Base-by-base conservation (phyloP, 768 basidiomycete genomes). In the Russula griseocarnosa region DNA sequence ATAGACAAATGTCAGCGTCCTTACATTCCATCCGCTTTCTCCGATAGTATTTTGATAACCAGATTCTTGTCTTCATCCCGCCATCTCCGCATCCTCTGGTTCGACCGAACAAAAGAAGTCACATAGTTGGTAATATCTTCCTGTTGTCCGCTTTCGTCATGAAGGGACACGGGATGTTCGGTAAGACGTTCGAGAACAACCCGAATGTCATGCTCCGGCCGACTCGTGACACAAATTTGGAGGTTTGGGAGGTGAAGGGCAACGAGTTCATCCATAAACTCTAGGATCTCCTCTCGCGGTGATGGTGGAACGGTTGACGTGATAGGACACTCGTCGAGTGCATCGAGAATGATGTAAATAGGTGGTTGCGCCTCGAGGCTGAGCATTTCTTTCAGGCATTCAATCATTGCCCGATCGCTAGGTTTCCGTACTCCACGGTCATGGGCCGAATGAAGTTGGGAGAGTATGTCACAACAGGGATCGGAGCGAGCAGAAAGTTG, bases 161-260 rank as follows among this genome's bases (percentile, higher is more conserved):
- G 55, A 28, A 55, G 55, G 8, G 55, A 55, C 8, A 55, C 55
- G 5, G 20, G n/a, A 8, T 18, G n/a, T 52, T 1, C 8, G 28
- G 62, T 10, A 6, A 62, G 22, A 2, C 49, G 8, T 28, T 57
- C 13, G 18, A 62, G 56, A 16, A 44, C 40, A n/a, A 4, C 2
- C 40, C 14, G 50, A 18, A 62, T 51, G 30, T 62, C 62, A 18
- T 34, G 38, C 47, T 62, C 55, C 3, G 62, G 30, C 3, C 62
- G 55, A 32, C 62, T 62, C 10, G 62, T 58, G 0, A 52, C 62
- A n/a, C 55, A 62, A 5, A 62, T 26, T 38, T 32, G 50, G 4
- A 62, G 3, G 13, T 34, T 36, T 3, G 36, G 49, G 14, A 44
- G 36, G n/a, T n/a, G 38, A 34, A 55, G 42, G 32, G 32, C 8